Base-by-base conservation (phyloP, 495 filamentous ascomycete genomes). In the Penicillium ucsense region DNA sequence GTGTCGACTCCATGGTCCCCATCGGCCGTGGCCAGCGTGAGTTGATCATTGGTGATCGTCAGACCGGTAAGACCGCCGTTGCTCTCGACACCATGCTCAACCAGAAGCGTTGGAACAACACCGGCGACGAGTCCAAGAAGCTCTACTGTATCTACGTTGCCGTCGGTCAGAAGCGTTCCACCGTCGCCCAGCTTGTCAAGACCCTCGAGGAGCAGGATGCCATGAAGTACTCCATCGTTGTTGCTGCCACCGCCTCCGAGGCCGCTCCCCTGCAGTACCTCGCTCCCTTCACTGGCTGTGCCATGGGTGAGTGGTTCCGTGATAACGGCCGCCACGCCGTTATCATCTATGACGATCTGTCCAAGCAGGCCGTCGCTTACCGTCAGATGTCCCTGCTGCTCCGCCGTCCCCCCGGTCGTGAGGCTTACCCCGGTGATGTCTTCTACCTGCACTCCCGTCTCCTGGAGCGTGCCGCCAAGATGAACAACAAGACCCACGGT, bases 381-480 rank as follows among this genome's bases (percentile, higher is more conserved):
- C 91, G 92, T 79, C 92, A 98, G 75, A 98, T 98, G 92, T 97
- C 92, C 52, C 88, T 98, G 44, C 78, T 98, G 60, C 90, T 98
- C 64, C 94, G 92, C 82, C 92, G 92, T 78, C 92, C 92, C 60
- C 92, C 92, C 48, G 92, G 92, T 73, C 92, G 92, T 91, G 94
- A 98, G 85, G 94, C 91, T 61, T 97, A 97, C 80, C 92, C 92
- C 64, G 92, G 92, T 82, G 92, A 98, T 62, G 92, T 98, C 60
- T 98, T 98, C 88, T 98, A 98, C 80, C 89, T 98, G 57, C 92
- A 98, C 83, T 98, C 92, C 55, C 92, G 92, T 85, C 88, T 98
- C 52, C 81, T 98, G 49, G 92, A 98, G 80, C 92, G 92, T 84
- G 86, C 94, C 57, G 92, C 92, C 74, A 98, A 98, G 88, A 90